Percentiles rank a stretch among this genome's conserved stretches.
These are phyloP conservation scores for Oligophagozyma castellii DNA, from an alignment of 1,139 yeast species.

Conservation along the genomic window DNA sequence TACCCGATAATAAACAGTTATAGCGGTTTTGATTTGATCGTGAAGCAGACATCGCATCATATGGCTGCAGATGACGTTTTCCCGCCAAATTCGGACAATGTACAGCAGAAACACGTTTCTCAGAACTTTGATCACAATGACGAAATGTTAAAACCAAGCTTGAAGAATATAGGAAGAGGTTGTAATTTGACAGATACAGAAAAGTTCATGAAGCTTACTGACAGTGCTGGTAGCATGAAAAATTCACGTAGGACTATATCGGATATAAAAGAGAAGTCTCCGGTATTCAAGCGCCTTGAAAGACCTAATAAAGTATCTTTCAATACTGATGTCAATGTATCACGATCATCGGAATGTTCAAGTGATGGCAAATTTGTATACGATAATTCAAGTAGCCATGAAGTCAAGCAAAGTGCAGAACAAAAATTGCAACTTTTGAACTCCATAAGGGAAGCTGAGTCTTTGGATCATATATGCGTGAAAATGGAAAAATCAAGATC, in stretches of 20 bases:
- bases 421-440: slow-evolving; percentile 22
- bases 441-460: slow-evolving; percentile 43
- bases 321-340: slow-evolving; percentile 7
- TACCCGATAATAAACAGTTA: slow-evolving; percentile 45
- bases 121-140: slow-evolving; percentile 14
- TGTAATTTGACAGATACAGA: slow-evolving; percentile 7
- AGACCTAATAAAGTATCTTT: slow-evolving; percentile 18
- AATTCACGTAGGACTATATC: slow-evolving; percentile 2
- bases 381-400: too few relatives aligned
- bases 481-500: slow-evolving; percentile 43
- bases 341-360: slow-evolving; percentile 2
- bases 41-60: slow-evolving; percentile 17
- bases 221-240: neutral
- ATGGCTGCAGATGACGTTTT: neutral
- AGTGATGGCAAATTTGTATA: slow-evolving; percentile 5
- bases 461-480: slow-evolving; percentile 63
- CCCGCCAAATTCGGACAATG: neutral
- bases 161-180: slow-evolving; percentile 14
- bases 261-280: slow-evolving; percentile 3
- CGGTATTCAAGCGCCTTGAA: slow-evolving; percentile 5
- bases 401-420: slow-evolving; percentile 11
- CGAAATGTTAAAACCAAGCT: slow-evolving; percentile 16
- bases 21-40: slow-evolving; percentile 7
- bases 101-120: slow-evolving; percentile 3
- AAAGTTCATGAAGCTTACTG: neutral